Base-by-base conservation (phyloP, 805 yeast species). In the Saturnispora sekii region DNA sequence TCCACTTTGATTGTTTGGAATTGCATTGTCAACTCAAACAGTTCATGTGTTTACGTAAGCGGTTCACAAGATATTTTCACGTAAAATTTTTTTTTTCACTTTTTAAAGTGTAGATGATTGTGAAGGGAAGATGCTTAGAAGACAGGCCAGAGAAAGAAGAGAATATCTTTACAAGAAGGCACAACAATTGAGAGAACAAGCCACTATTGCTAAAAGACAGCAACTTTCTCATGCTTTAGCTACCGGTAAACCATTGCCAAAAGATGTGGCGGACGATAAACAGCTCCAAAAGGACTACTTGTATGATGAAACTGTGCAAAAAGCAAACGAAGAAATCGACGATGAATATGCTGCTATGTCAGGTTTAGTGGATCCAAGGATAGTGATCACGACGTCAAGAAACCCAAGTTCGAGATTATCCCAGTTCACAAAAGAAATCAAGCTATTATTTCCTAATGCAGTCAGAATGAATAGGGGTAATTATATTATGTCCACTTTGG, bases 61-160 rank as follows among this genome's bases (percentile, higher is more conserved):
- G 10, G 16, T 14, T 14, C 17, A 26, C 17, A 37, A 16, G 15
- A 21, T 26, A n/a, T 21, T 26, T 38, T 17, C 12, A 15, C 12
- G 10, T 29, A 26, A 16, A 18, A 30, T 17, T 14, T 37, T 38
- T 42, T 33, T 37, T 28, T 14, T 32, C 16, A 17, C 21, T 33
- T 15, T 41, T 34, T n/a, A 10, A 12, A 6, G 35, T n/a, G 12
- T 12, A 17, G 18, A 32, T 10, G 26, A 18, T 36, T 5, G 21
- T 35, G 16, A 26, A n/a, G 4, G 32, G 18, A 55, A 2, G 11
- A 73, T 74, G 96, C 65, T 87, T 46, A 77, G 98, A 65, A 78
- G 87, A 69, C 95, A 90, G 59, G 97, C 97, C 7, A 79, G 98
- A 67, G 97, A 93, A 63, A 77, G 98, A 68, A 78, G 95, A 63